Base-by-base conservation (phyloP, 345 rosid species). In the Erodium maritimum region DNA sequence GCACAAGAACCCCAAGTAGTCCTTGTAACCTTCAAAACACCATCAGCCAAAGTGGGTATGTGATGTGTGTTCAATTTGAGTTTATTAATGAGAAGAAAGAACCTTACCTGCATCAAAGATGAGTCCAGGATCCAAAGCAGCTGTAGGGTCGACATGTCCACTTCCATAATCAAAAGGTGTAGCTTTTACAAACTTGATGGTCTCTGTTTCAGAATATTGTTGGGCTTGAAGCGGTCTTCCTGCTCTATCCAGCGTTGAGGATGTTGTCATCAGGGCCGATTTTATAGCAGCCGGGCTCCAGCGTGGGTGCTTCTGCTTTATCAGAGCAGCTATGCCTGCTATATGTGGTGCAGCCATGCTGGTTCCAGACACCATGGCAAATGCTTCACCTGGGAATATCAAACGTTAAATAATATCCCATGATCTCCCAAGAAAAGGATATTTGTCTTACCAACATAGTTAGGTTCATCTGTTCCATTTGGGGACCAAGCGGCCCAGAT, bases 341-440 rank as follows among this genome's bases (percentile, higher is more conserved):
- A 93, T 93, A 71, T 93, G 99, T 1, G 99, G 99, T 34, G 99
- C 97, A 51, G 99, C 97, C 99, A 93, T 93, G 78, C 99, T 93
- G 55, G 99, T 93, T 58, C 99, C 99, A 21, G 99, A 93, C 9
- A 29, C 9, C 37, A 29, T 29, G 9, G 37, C 37, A 29, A 29
- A 29, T 11, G 37, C 37, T 29, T 93, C 99, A 59, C 98, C 98
- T 91, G 88, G 70, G 67, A 81, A 25, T 25, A 62, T 23, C 18
- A 60, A 55, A 57, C 58, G 25, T n/a, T 25, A 21, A 50, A 57
- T 42, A 42, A 42, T 42, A 7, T 42, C 12, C 12, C 48, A 42
- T 11, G 48, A 42, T 10, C 14, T 42, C 48, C 48, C 3, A 42
- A 42, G 16, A 42, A 4, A 10, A 42, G 48, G 48, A 14, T 42